A percentile compares a stretch with the other conserved stretches of the same genome.
phyloP scores from a whole-genome alignment of 164 flowering plant species.

The Magnolia officinalis region DNA sequence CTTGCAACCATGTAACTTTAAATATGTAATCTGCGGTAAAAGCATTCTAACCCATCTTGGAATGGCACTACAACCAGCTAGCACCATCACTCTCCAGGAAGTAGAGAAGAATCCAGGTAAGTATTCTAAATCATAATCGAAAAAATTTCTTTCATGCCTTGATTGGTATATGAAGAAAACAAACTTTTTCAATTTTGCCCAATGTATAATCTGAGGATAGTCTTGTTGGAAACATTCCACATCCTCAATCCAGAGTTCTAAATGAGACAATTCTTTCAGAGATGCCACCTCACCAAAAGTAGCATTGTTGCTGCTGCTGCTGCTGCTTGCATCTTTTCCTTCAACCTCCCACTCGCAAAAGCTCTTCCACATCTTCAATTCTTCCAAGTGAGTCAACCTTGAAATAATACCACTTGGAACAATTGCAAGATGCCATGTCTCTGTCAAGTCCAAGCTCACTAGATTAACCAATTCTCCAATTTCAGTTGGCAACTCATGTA shows the following conservation, averaged over 20 bases:
- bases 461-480: slow-evolving; percentile 1
- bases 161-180: too few species aligned
- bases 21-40: not conserved
- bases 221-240: too few species aligned
- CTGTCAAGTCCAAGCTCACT: not conserved
- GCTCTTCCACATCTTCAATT: not conserved
- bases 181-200: too few species aligned
- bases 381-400: slow-evolving; percentile 6
- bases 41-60: not conserved
- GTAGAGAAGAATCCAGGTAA: too few species aligned
- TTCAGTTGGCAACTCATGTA: not conserved
- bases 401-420: slow-evolving; percentile 1
- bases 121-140: too few species aligned
- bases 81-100: not conserved
- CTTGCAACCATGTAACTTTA: not conserved
- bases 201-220: too few species aligned
- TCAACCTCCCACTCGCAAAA: slow-evolving; percentile 3
- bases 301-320: not conserved
- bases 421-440: not conserved
- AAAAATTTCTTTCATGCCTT: too few species aligned
- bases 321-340: not conserved
- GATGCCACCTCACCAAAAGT: not conserved
- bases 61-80: not conserved
- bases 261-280: not conserved
- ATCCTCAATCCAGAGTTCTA: not conserved